Evolutionary conservation across 768 basidiomycete species (phyloP).

Genomic region (Tulasnella sp.): DNA sequence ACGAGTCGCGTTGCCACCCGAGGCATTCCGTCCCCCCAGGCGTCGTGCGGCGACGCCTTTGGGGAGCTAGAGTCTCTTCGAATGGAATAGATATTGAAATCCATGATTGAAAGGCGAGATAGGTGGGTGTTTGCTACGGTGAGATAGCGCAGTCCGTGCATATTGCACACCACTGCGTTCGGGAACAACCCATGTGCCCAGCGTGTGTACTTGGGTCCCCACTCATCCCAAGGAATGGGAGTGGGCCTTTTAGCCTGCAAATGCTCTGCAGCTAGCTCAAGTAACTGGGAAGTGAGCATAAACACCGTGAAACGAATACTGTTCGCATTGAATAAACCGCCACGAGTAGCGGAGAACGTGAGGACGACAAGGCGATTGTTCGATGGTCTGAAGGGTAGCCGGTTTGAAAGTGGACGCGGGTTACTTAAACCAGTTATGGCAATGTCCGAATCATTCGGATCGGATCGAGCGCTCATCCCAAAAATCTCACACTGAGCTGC

Average conservation of each 20-base stretch:
- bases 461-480: not conserved
- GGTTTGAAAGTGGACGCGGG: not conserved
- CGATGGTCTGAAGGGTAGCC: not conserved
- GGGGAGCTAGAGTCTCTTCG: not conserved
- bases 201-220: conserved; percentile 1
- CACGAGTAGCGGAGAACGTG: not conserved
- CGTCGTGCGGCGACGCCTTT: not conserved
- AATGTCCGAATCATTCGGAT: not conserved
- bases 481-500: not conserved
- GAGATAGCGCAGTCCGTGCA: conserved; percentile 8
- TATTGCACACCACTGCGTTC: conserved; percentile 4
- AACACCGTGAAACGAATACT: not conserved
- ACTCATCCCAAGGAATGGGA: not conserved
- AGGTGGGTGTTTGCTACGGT: not conserved
- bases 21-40: not conserved
- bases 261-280: not conserved
- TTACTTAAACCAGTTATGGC: not conserved
- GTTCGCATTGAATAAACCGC: not conserved
- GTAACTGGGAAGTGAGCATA: not conserved
- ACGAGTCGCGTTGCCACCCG: conserved; percentile 4
- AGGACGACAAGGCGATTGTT: not conserved
- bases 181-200: not conserved
- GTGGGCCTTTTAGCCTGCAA: not conserved
- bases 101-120: not conserved
- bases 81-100: conserved; percentile 11